These are phyloP conservation scores for Rosa lucieae DNA, from an alignment of 306 rosid species.

Conservation along the genomic window DNA sequence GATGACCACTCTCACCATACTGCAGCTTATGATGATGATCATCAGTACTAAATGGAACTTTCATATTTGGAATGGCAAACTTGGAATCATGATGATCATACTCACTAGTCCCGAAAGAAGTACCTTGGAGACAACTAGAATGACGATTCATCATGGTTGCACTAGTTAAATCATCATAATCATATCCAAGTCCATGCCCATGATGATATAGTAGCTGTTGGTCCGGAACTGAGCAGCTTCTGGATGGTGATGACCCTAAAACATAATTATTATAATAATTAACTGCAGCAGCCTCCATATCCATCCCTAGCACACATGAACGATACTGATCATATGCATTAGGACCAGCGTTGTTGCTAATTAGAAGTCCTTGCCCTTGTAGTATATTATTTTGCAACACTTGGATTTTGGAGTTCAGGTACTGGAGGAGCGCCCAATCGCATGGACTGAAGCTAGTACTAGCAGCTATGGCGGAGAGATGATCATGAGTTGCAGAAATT, in stretches of 20 bases:
- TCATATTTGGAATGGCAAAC: not conserved
- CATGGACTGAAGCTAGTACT: not conserved
- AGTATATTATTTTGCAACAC: not conserved
- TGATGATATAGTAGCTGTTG: constrained; percentile 8
- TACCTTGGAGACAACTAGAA: not conserved
- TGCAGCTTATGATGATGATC: not conserved
- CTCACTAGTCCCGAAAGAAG: not conserved
- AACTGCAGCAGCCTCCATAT: constrained; percentile 22
- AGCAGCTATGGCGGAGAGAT: constrained; percentile 16
- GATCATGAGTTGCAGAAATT: not conserved
- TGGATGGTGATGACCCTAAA: constrained; percentile 33
- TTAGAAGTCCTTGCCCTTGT: not conserved
- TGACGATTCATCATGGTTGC: not conserved
- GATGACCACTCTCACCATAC: not conserved
- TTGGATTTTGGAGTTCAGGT: not conserved
- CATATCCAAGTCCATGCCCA: not conserved
- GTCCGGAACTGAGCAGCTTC: constrained; percentile 24
- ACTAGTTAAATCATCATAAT: not conserved
- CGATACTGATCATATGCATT: not conserved
- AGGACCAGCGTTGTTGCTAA: not conserved
- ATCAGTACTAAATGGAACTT: not conserved
- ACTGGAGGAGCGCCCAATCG: not conserved
- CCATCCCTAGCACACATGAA: not conserved
- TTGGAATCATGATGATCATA: not conserved
- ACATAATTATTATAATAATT: constrained; percentile 15